Percentiles rank a stretch among this genome's conserved stretches.
Evolutionary conservation across 306 rosid genomes (phyloP).

Genomic region (Prunus persica): DNA sequence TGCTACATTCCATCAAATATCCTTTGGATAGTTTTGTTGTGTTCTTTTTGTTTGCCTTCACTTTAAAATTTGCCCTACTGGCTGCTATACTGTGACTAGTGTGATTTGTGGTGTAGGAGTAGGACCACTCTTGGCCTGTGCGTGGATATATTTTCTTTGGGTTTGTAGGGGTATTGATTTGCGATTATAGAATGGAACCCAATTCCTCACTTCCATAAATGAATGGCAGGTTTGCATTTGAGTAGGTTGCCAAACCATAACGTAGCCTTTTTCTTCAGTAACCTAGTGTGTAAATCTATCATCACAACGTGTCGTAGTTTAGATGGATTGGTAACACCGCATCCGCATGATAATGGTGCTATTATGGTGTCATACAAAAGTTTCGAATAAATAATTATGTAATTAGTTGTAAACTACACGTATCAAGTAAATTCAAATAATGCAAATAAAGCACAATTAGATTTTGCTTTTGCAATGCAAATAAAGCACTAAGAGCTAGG

Average conservation of each 20-base stretch:
- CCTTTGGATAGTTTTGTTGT: constrained; percentile 9
- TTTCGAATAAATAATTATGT: too few relatives aligned
- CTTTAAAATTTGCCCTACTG: constrained; percentile 2
- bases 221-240: not conserved
- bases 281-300: too few relatives aligned
- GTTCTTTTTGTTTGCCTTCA: constrained; percentile 3
- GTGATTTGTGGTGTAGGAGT: constrained; percentile 3
- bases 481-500: too few relatives aligned
- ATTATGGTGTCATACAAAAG: too few relatives aligned
- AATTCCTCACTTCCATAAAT: not conserved
- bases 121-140: not conserved
- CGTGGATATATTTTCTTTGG: not conserved
- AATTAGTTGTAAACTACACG: too few relatives aligned
- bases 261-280: too few relatives aligned
- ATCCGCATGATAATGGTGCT: too few relatives aligned
- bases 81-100: not conserved
- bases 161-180: not conserved
- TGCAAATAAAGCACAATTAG: too few relatives aligned
- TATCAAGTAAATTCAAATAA: too few relatives aligned
- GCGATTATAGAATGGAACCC: not conserved
- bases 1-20: not conserved
- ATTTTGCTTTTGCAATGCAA: too few relatives aligned
- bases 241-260: not conserved
- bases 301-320: too few relatives aligned
- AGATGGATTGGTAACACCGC: too few relatives aligned